Conservation (phyloP, 306 rosid species). For the Glycine tomentella region DNA sequence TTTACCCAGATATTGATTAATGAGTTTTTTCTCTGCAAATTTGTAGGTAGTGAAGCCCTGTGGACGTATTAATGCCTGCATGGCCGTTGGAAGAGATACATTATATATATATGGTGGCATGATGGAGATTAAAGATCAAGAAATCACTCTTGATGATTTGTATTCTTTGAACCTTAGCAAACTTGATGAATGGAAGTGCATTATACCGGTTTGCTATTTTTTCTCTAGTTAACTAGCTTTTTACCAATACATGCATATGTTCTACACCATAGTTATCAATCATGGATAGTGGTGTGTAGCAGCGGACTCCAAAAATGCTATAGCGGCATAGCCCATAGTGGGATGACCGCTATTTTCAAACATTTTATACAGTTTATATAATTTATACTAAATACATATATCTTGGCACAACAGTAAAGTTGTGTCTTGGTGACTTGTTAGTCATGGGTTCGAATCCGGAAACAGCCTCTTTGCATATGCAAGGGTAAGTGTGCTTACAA, state of each 20-base stretch:
- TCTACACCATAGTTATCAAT: background rate
- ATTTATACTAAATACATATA: background rate
- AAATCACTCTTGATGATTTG: constrained; percentile 92
- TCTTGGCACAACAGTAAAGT: too few relatives aligned
- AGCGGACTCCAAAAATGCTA: background rate
- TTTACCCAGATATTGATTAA: constrained; percentile 45
- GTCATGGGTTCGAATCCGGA: too few relatives aligned
- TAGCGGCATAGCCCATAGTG: background rate
- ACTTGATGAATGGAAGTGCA: constrained; percentile 99
- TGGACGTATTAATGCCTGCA: constrained; percentile 96
- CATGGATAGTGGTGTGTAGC: background rate
- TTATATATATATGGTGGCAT: constrained; percentile 90
- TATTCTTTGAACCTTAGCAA: constrained; percentile 92
- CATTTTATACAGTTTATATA: background rate
- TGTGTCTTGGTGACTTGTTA: too few relatives aligned
- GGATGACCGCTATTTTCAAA: background rate
- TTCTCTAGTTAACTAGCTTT: background rate
- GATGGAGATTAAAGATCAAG: constrained; percentile 95
- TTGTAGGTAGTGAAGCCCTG: constrained; percentile 87
- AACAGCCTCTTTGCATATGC: too few relatives aligned
- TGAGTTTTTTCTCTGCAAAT: constrained; percentile 38
- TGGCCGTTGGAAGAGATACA: constrained; percentile 88
- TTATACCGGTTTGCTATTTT: constrained; percentile 76
- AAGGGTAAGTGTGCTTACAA: too few relatives aligned
- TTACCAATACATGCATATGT: constrained; percentile 21